These are phyloP conservation scores for Fermentozyma sake DNA, from an alignment of 1,139 yeast species.

Conservation along the genomic window DNA sequence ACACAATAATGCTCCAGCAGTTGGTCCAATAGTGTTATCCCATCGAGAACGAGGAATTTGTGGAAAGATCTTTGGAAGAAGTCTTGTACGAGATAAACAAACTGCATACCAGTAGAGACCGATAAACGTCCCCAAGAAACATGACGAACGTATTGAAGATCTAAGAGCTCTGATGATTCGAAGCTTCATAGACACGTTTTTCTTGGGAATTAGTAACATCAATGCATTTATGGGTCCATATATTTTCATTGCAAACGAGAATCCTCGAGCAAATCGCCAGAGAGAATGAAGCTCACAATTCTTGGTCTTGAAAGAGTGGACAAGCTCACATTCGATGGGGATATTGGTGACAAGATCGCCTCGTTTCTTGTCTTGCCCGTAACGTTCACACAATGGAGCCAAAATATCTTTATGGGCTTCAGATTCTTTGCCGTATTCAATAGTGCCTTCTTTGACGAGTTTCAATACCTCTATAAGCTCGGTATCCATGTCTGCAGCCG, in stretches of 20 bases:
- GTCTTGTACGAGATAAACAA: constrained; percentile 28
- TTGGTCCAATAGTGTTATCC: constrained; percentile 29
- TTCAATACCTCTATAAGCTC: constrained; percentile 23
- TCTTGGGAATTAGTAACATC: constrained; percentile 25
- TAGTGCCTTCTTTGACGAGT: constrained; percentile 18
- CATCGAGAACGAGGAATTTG: constrained; percentile 20
- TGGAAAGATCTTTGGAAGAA: constrained; percentile 29
- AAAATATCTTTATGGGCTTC: constrained; percentile 16
- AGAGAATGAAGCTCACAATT: constrained; percentile 36
- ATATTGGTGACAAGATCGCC: constrained; percentile 17
- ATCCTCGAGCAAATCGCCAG: constrained; percentile 35
- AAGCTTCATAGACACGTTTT: constrained; percentile 13
- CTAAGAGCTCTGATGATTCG: constrained; percentile 20
- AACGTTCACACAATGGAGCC: constrained; percentile 21
- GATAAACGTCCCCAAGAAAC: constrained; percentile 31
- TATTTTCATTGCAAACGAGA: constrained; percentile 28
- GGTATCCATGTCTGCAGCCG: constrained; percentile 39
- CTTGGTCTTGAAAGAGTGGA: constrained; percentile 30
- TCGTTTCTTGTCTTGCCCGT: constrained; percentile 21
- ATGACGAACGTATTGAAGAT: constrained; percentile 27
- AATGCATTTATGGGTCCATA: constrained; percentile 30
- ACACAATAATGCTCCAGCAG: constrained; percentile 27
- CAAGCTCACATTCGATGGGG: constrained; percentile 28
- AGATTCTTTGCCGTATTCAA: constrained; percentile 23
- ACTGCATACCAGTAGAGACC: constrained; percentile 36